Evolutionary conservation across 2,329 filamentous ascomycete genomes (phyloP).

Genomic region (Paraphoma chrysanthemicola): DNA sequence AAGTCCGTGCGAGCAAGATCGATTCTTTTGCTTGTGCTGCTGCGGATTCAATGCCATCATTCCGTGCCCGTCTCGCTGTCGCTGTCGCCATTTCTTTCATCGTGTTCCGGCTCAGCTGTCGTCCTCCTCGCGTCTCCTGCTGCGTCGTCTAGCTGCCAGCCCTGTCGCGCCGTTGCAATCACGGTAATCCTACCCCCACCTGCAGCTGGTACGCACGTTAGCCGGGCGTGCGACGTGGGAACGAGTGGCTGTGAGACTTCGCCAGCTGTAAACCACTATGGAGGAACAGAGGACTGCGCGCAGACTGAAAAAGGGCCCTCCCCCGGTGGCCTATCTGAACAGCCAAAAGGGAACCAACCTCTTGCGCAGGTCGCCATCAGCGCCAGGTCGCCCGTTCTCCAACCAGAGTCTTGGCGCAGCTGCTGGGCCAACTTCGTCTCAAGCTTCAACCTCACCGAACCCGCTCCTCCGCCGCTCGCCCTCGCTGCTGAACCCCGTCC

Average conservation of each 20-base stretch:
- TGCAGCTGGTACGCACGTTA: background rate
- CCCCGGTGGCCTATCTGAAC: slow-evolving; percentile 26
- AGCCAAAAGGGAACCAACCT: slow-evolving; percentile 21
- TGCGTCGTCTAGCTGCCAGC: background rate
- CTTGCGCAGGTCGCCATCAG: slow-evolving; percentile 24
- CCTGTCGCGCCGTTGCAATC: background rate
- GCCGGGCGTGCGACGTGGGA: background rate
- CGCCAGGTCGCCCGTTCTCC: slow-evolving; percentile 21
- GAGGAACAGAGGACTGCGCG: slow-evolving; percentile 21
- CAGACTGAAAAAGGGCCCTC: slow-evolving; percentile 26
- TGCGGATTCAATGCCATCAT: background rate
- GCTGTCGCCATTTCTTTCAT: background rate
- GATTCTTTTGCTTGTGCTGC: background rate
- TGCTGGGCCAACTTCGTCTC: background rate
- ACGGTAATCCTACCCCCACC: background rate
- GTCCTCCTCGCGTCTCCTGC: background rate
- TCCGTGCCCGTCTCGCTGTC: background rate
- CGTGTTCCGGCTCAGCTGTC: background rate
- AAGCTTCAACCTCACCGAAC: slow-evolving; percentile 9
- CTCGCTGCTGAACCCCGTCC: slow-evolving; percentile 24
- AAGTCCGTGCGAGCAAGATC: background rate
- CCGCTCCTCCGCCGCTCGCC: slow-evolving; percentile 21
- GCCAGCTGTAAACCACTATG: slow-evolving; percentile 7
- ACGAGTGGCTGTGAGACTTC: background rate
- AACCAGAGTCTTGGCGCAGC: slow-evolving; percentile 19